Conservation (phyloP, 768 basidiomycete genomes). For the Termitomyces bulborhizus region DNA sequence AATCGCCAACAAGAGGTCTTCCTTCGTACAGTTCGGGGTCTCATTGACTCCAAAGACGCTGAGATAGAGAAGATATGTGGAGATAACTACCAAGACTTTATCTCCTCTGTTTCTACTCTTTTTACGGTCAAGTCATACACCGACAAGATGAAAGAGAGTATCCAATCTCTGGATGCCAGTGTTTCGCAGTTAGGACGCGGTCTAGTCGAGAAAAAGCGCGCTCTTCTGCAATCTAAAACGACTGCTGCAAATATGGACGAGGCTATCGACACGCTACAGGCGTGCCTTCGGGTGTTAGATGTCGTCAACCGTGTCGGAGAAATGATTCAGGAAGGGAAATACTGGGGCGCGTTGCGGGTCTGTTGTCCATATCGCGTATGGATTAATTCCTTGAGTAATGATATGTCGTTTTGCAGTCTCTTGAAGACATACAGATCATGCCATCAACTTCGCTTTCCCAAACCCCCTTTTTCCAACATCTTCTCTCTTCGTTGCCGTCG, state of each 20-base stretch:
- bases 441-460: conserved; percentile 85
- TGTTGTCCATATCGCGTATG: conserved; percentile 36
- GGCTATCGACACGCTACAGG: conserved; percentile 92
- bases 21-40: conserved; percentile 76
- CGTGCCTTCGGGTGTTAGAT: conserved; percentile 87
- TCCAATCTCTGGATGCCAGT: conserved; percentile 80
- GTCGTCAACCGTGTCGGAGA: conserved; percentile 88
- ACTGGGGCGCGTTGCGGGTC: conserved; percentile 95
- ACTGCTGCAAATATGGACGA: conserved; percentile 94
- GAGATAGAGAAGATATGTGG: conserved; percentile 96
- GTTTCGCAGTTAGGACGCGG: conserved; percentile 85
- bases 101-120: conserved; percentile 93
- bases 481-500: conserved; percentile 88
- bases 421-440: conserved; percentile 92
- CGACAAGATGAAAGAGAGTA: conserved; percentile 86
- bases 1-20: conserved; percentile 87
- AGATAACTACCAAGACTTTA: conserved; percentile 97
- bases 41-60: conserved; percentile 89
- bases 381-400: conserved; percentile 24
- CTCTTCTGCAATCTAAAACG: conserved; percentile 83
- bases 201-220: conserved; percentile 91
- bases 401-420: conserved; percentile 51
- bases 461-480: conserved; percentile 89
- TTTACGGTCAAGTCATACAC: conserved; percentile 96
- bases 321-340: conserved; percentile 91